phyloP scores from a whole-genome alignment of 1,284 basidiomycete species.

The Malassezia sp. region DNA sequence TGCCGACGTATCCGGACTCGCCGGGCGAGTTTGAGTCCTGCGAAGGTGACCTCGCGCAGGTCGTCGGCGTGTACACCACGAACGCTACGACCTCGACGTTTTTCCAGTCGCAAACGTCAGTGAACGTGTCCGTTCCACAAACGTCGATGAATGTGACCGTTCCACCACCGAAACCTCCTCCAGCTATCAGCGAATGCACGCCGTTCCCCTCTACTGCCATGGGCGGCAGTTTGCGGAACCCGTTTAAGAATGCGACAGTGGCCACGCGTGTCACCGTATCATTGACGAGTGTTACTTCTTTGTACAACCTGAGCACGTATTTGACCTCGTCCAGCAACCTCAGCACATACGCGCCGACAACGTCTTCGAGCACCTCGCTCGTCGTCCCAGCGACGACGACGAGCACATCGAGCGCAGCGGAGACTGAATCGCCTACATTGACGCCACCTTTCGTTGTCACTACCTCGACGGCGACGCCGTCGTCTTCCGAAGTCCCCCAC shows the following conservation, averaged over 20 bases:
- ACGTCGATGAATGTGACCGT: not conserved
- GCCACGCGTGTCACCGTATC: not conserved
- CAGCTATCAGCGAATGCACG: constrained; percentile 1
- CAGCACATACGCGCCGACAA: not conserved
- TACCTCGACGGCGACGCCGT: no score
- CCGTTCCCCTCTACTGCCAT: constrained; percentile 3
- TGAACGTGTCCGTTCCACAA: not conserved
- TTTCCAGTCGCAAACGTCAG: constrained; percentile 24
- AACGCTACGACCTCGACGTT: constrained; percentile 25
- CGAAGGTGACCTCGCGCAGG: constrained; percentile 26
- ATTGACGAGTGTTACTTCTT: no score
- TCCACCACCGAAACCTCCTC: constrained; percentile 8
- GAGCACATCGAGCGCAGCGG: not conserved
- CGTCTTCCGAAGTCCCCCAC: no score
- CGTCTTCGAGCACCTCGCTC: constrained; percentile 3
- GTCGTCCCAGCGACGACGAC: not conserved
- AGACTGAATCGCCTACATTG: no score
- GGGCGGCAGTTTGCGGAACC: constrained; percentile 3
- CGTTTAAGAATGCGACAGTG: constrained; percentile 2
- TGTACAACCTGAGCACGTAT: not conserved
- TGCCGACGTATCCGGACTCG: constrained; percentile 29
- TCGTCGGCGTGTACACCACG: constrained; percentile 33
- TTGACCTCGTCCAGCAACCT: not conserved
- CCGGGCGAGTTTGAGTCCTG: constrained; percentile 32
- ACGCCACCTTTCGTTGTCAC: no score